These are phyloP conservation scores for Tetrahymena borealis DNA, from an alignment of 73 alveolate genomes.

Conservation along the genomic window DNA sequence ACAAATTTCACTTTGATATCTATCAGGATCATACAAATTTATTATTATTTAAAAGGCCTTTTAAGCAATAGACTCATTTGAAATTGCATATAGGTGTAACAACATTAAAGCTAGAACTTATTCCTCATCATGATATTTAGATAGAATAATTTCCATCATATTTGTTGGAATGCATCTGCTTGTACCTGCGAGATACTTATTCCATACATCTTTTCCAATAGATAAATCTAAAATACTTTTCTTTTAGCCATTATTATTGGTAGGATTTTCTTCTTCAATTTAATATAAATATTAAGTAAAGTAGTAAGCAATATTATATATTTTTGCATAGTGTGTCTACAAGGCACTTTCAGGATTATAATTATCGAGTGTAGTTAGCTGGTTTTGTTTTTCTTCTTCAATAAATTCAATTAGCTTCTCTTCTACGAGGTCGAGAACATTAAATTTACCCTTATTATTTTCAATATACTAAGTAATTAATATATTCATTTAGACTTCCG, in stretches of 20 bases:
- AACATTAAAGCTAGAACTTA: not conserved
- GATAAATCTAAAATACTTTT: not conserved
- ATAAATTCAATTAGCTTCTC: not conserved
- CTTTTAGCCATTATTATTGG: not conserved
- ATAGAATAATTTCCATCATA: not conserved
- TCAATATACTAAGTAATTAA: not conserved
- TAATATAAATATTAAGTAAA: not conserved
- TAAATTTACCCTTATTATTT: not conserved
- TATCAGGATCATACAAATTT: not conserved
- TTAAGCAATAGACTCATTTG: not conserved
- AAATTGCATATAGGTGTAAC: not conserved
- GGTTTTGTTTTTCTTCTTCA: not conserved
- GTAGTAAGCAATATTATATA: not conserved
- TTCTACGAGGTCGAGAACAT: not conserved
- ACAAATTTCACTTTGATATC: not conserved
- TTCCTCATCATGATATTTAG: not conserved
- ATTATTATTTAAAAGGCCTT: not conserved
- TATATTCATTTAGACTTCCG: not conserved
- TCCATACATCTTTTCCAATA: not conserved
- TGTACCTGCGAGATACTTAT: not conserved
- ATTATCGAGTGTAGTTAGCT: not conserved
- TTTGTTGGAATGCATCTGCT: not conserved
- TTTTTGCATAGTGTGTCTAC: not conserved
- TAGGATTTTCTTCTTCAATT: not conserved
- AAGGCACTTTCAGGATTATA: not conserved